phyloP scores from a whole-genome alignment of 2,329 filamentous ascomycete species.

The Nigrograna mackinnonii region DNA sequence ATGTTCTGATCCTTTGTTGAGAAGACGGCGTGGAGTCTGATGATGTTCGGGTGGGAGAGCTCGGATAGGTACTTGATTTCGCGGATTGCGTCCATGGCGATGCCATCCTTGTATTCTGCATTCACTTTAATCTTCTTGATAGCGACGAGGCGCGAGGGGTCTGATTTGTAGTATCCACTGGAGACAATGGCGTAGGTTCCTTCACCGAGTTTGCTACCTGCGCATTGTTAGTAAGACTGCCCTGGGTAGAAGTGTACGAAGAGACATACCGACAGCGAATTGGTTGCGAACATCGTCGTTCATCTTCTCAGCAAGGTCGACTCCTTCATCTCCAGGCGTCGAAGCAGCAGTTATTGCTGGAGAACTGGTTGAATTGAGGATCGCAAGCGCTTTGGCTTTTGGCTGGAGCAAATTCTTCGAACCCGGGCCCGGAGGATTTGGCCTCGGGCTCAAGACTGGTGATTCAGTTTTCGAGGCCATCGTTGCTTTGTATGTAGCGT shows the following conservation, averaged over 20 bases:
- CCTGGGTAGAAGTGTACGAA: slow-evolving; percentile 1
- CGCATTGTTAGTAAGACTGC: slow-evolving; percentile 4
- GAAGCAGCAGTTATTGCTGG: slow-evolving; percentile 6
- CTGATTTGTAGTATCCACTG: slow-evolving; percentile 75
- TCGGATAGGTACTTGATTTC: slow-evolving; percentile 96
- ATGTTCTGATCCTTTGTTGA: slow-evolving; percentile 95
- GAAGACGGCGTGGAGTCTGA: slow-evolving; percentile 89
- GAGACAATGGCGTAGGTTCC: slow-evolving; percentile 98
- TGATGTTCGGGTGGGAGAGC: slow-evolving; percentile 92
- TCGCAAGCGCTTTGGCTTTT: slow-evolving; percentile 37
- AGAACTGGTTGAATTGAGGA: slow-evolving; percentile 26
- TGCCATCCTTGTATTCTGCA: slow-evolving; percentile 84
- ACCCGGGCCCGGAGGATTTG: slow-evolving; percentile 9
- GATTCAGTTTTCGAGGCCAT: no score
- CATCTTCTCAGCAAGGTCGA: slow-evolving; percentile 52
- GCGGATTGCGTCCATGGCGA: slow-evolving; percentile 91
- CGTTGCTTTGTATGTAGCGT: no score
- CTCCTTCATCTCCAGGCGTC: slow-evolving; percentile 22
- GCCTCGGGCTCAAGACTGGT: slow-evolving; percentile 7
- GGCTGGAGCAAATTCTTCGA: slow-evolving; percentile 1
- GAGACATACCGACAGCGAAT: slow-evolving; percentile 75
- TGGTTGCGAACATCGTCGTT: slow-evolving; percentile 67
- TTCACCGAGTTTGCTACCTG: slow-evolving; percentile 88
- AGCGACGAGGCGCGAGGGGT: slow-evolving; percentile 77
- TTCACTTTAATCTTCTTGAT: slow-evolving; percentile 93